Evolutionary conservation across 164 flowering plant genomes (phyloP).

Genomic region (Stephania cephalantha): DNA sequence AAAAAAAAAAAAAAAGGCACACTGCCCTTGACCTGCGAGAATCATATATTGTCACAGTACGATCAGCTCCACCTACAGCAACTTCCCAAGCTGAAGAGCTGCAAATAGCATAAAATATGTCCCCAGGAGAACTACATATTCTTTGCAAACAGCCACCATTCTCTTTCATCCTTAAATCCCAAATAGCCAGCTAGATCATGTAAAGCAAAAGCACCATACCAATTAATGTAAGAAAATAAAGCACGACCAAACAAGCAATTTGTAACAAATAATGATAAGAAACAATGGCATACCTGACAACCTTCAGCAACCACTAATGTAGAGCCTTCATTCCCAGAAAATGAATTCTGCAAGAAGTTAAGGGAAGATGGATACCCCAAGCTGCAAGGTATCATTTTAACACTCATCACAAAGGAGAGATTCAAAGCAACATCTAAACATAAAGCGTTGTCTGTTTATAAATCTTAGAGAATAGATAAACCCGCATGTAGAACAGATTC

Average conservation of each 20-base stretch:
- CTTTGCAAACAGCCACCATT: constrained; percentile 76
- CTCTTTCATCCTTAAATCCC: constrained; percentile 78
- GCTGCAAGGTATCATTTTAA: constrained; percentile 29
- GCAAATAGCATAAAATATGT: constrained; percentile 58
- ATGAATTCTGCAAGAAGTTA: constrained; percentile 41
- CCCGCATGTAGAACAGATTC: background rate
- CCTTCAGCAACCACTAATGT: constrained; percentile 72
- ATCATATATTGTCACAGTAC: constrained; percentile 74
- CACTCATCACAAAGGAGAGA: background rate
- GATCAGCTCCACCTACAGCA: constrained; percentile 86
- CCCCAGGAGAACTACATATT: constrained; percentile 65
- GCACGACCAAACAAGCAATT: constrained; percentile 2
- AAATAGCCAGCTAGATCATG: constrained; percentile 51
- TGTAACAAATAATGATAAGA: background rate
- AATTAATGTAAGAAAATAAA: background rate
- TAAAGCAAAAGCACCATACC: constrained; percentile 9
- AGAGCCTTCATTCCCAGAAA: constrained; percentile 38
- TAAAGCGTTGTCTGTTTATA: background rate
- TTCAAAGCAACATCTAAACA: background rate
- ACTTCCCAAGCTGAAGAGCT: constrained; percentile 54
- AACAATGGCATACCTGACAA: constrained; percentile 44
- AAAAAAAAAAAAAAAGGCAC: background rate
- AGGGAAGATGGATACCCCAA: constrained; percentile 67
- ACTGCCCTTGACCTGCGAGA: constrained; percentile 61
- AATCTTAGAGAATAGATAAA: background rate